phyloP scores from a whole-genome alignment of 192 early-diverging fungal genomes.

The Mortierella hygrophila region DNA sequence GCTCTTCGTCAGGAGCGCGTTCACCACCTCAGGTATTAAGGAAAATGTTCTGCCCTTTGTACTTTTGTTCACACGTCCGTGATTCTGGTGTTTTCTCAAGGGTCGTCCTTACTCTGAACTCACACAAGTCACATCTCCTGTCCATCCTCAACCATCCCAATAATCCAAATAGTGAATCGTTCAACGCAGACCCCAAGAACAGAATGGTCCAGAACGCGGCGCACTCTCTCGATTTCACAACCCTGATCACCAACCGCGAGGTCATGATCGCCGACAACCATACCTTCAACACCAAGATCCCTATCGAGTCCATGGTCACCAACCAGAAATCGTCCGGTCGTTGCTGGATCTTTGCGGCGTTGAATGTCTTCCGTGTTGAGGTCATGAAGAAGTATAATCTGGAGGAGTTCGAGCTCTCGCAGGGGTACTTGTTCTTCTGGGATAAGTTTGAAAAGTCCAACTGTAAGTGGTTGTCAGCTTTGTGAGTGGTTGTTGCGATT shows the following conservation, averaged over 20 bases:
- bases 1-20: slow-evolving; percentile 32
- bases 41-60: neutral
- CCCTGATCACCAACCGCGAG: slow-evolving; percentile 71
- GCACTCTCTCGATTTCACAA: slow-evolving; percentile 66
- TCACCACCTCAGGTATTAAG: slow-evolving; percentile 26
- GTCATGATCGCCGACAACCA: slow-evolving; percentile 66
- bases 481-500: neutral
- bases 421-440: slow-evolving; percentile 80
- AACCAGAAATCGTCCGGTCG: slow-evolving; percentile 83
- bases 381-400: slow-evolving; percentile 83
- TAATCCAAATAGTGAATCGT: slow-evolving; percentile 47
- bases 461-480: slow-evolving; percentile 54
- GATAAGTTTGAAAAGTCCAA: slow-evolving; percentile 89
- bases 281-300: slow-evolving; percentile 69
- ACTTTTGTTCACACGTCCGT: neutral
- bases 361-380: slow-evolving; percentile 76
- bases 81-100: neutral
- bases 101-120: neutral
- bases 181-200: slow-evolving; percentile 77
- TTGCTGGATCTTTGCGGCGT: slow-evolving; percentile 88
- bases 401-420: slow-evolving; percentile 84
- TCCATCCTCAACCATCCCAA: neutral
- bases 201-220: slow-evolving; percentile 75
- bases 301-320: slow-evolving; percentile 67
- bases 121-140: neutral